phyloP scores from a whole-genome alignment of 805 yeast genomes.

The Metschnikowia gruessii region DNA sequence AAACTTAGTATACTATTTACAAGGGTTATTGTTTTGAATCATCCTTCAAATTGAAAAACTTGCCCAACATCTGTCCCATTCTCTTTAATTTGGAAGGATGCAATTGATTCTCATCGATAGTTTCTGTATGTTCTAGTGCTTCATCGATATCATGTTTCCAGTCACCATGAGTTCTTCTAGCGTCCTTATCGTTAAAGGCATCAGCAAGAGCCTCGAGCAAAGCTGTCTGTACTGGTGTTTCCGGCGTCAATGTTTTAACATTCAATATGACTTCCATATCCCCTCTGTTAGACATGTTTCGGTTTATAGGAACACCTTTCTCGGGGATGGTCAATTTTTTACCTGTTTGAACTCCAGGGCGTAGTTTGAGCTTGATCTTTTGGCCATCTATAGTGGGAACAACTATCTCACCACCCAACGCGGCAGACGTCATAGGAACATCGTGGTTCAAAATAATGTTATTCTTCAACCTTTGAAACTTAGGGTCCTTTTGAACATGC shows the following conservation, averaged over 20 bases:
- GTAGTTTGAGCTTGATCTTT: constrained; percentile 70
- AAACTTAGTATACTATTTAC: constrained; percentile 1
- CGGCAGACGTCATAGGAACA: constrained; percentile 93
- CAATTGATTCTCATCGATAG: constrained; percentile 33
- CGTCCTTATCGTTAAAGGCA: constrained; percentile 74
- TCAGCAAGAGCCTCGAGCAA: constrained; percentile 93
- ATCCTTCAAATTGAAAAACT: constrained; percentile 49
- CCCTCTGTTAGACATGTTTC: constrained; percentile 61
- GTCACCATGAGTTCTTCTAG: constrained; percentile 60
- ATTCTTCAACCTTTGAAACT: constrained; percentile 63
- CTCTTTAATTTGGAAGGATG: constrained; percentile 54
- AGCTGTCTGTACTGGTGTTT: constrained; percentile 80
- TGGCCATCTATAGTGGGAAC: constrained; percentile 90
- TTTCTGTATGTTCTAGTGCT: constrained; percentile 18
- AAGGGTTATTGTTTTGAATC: constrained; percentile 13
- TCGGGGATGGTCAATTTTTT: constrained; percentile 72
- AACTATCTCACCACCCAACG: constrained; percentile 86
- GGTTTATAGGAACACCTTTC: constrained; percentile 76
- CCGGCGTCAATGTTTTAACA: constrained; percentile 70
- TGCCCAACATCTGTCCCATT: constrained; percentile 56
- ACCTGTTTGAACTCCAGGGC: constrained; percentile 82
- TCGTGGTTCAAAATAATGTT: constrained; percentile 64
- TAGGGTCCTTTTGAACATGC: constrained; percentile 69
- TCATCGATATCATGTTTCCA: constrained; percentile 36
- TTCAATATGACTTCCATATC: constrained; percentile 72